Conservation (phyloP, 1,139 yeast species). For the Kodamaea arcana region DNA sequence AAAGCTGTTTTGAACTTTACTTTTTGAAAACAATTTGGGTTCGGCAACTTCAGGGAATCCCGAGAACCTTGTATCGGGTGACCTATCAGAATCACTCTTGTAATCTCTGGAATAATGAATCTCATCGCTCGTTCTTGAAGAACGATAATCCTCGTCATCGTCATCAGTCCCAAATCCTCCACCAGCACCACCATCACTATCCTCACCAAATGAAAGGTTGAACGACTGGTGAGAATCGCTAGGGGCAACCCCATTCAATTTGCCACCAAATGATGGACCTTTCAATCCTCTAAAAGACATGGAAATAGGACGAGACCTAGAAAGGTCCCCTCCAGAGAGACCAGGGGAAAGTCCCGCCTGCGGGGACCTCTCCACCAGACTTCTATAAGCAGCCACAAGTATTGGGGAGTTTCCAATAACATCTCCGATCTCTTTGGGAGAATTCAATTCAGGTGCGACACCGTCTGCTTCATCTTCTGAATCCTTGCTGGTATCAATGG, state of each 20-base stretch:
- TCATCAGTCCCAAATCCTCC: slow-evolving; percentile 15
- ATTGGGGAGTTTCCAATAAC: slow-evolving; percentile 20
- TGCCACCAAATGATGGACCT: slow-evolving; percentile 50
- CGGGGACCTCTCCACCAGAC: slow-evolving; percentile 4
- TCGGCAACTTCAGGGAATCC: neutral
- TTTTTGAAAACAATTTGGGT: neutral
- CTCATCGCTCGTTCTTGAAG: neutral
- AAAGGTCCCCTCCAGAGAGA: neutral
- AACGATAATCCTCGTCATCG: slow-evolving; percentile 18
- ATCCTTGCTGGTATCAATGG: neutral
- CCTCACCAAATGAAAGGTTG: slow-evolving; percentile 35
- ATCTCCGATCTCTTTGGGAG: neutral
- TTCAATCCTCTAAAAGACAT: slow-evolving; percentile 65
- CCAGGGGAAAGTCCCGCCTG: slow-evolving; percentile 8
- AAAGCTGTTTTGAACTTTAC: slow-evolving; percentile 3
- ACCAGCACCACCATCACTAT: slow-evolving; percentile 12
- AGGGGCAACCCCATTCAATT: slow-evolving; percentile 20
- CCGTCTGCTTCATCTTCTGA: neutral
- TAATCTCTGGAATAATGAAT: neutral
- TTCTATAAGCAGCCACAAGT: slow-evolving; percentile 18
- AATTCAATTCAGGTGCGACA: neutral
- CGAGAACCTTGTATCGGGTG: neutral
- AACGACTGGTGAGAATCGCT: slow-evolving; percentile 45
- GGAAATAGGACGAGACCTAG: slow-evolving; percentile 47
- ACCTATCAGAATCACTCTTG: slow-evolving; percentile 6